Conservation (phyloP, 345 rosid genomes). For the Gossypium rotundifolium region DNA sequence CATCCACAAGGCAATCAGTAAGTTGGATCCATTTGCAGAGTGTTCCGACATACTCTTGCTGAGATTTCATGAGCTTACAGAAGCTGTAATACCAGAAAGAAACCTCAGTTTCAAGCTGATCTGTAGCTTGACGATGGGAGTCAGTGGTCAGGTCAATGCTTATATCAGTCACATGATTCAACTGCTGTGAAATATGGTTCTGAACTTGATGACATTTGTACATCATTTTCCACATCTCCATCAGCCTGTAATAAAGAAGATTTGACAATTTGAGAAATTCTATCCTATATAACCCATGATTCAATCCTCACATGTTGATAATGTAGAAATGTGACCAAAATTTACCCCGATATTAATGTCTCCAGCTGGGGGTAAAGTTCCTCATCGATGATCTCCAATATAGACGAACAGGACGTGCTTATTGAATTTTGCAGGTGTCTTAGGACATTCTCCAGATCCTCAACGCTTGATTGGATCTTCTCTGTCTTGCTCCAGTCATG, state of each 20-base stretch:
- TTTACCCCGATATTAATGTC: constrained; percentile 73
- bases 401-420: constrained; percentile 39
- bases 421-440: constrained; percentile 52
- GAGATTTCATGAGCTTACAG: constrained; percentile 58
- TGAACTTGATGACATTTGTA: constrained; percentile 71
- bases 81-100: constrained; percentile 68
- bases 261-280: background rate
- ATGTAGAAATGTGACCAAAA: background rate
- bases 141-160: constrained; percentile 50
- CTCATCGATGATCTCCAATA: constrained; percentile 48
- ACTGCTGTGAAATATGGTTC: constrained; percentile 54
- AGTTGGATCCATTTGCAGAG: constrained; percentile 63
- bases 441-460: constrained; percentile 47
- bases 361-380: constrained; percentile 87
- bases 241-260: constrained; percentile 36
- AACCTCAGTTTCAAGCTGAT: constrained; percentile 74
- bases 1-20: constrained; percentile 44
- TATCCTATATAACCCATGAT: background rate
- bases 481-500: constrained; percentile 50
- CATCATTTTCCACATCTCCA: constrained; percentile 74
- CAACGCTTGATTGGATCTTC: constrained; percentile 51
- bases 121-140: constrained; percentile 62
- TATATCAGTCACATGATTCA: constrained; percentile 50
- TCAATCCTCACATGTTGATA: too few species aligned
- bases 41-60: constrained; percentile 61